Base-by-base conservation (phyloP, 768 basidiomycete genomes). In the Tricholoma flavovirens region DNA sequence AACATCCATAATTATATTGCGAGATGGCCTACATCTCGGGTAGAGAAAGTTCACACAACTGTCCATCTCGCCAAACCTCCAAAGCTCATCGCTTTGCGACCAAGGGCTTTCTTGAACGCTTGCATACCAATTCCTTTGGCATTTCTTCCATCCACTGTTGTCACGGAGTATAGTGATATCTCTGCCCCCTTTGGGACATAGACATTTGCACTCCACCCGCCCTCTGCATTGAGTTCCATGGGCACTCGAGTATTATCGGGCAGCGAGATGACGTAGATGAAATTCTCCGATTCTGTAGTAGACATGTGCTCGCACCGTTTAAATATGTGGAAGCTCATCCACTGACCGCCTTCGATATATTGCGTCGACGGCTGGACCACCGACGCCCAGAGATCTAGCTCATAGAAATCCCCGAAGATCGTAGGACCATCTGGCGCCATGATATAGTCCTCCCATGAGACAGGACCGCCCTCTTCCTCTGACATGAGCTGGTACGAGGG, bases 291-390 rank as follows among this genome's bases (percentile, higher is more conserved):
- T 43, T 75, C 71, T 6, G 62, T 68, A 12, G 66, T 74, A 10
- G 75, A 75, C 70, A 77, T 71, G 62, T 80, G 79, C 60, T 75
- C 71, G 60, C 79, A 80, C 56, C 70, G 67, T 60, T 79, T 80
- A 58, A 70, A 73, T 1, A 78, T 49, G 29, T 67, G 69, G 60
- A 80, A 80, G 38, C 60, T 68, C 21, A 70, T 62, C 56, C 66
- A 69, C 40, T 66, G 64, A n/a, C 73, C 74, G 21, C 70, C 62
- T 49, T 67, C 60, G 21, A 80, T 65, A 33, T 66, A 55, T 15
- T 64, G 66, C 3, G 59, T 66, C 5, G 67, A 53, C 12, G 78
- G 78, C 58, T 74, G 70, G 5, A 80, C 32, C 29, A 65, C 60
- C 29, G 66, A 56, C 12, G 71, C 67, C 56, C 66, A 60, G 38